phyloP scores from a whole-genome alignment of 2,329 filamentous ascomycete genomes.

The Aspergillus quadricinctus region DNA sequence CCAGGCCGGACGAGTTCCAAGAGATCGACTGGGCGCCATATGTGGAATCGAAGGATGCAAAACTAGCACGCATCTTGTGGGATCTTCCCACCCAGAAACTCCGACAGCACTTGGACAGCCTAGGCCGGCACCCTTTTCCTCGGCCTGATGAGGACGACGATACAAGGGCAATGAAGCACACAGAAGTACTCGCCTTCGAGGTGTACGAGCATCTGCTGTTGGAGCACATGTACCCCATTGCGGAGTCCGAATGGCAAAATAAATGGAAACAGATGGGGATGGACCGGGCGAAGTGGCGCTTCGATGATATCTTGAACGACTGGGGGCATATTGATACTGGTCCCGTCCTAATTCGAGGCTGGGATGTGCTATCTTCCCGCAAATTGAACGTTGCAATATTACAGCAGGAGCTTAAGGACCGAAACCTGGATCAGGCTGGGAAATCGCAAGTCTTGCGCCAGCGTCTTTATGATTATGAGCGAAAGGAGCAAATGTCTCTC shows the following conservation, averaged over 20 bases:
- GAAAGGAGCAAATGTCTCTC: slow-evolving; percentile 12
- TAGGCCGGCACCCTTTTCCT: slow-evolving; percentile 1
- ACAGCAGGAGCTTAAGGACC: slow-evolving; percentile 12
- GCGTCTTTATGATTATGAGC: slow-evolving; percentile 20
- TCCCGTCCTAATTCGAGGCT: slow-evolving; percentile 8
- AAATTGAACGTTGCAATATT: slow-evolving; percentile 16
- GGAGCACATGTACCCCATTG: slow-evolving; percentile 15
- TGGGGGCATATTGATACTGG: neutral
- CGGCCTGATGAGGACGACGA: neutral
- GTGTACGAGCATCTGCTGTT: slow-evolving; percentile 30
- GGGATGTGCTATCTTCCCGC: slow-evolving; percentile 9
- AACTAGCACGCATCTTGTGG: slow-evolving; percentile 27
- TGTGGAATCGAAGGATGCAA: slow-evolving; percentile 19
- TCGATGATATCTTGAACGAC: slow-evolving; percentile 14
- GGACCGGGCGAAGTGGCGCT: slow-evolving; percentile 9
- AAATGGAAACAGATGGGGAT: slow-evolving; percentile 8
- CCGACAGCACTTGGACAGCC: slow-evolving; percentile 8
- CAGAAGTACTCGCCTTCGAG: slow-evolving; percentile 23
- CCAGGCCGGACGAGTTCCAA: slow-evolving; percentile 24
- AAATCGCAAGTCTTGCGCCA: slow-evolving; percentile 13
- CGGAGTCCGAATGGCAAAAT: slow-evolving; percentile 8
- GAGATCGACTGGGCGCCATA: slow-evolving; percentile 23
- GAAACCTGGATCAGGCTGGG: slow-evolving; percentile 9
- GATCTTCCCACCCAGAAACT: slow-evolving; percentile 15
- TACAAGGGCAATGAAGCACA: neutral